phyloP scores from a whole-genome alignment of 345 rosid species.

The Boechera retrofracta region DNA sequence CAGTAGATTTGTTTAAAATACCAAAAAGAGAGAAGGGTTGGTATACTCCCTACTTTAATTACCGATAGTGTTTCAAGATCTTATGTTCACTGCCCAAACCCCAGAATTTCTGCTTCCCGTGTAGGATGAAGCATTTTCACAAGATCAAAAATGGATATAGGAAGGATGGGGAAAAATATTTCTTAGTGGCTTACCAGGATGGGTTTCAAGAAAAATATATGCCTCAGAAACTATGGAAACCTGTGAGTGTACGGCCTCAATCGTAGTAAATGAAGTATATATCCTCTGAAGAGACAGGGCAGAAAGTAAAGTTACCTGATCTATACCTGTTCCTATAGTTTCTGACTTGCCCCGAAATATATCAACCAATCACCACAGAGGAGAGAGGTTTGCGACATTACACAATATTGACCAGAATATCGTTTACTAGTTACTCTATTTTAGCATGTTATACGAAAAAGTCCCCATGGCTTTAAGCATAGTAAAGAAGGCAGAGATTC shows the following conservation, averaged over 20 bases:
- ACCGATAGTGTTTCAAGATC: conserved; percentile 64
- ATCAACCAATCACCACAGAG: conserved; percentile 42
- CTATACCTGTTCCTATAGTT: conserved; percentile 50
- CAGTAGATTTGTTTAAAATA: conserved; percentile 59
- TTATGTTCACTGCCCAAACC: conserved; percentile 59
- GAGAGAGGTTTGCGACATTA: conserved; percentile 36
- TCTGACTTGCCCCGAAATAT: conserved; percentile 49
- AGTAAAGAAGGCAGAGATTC: conserved; percentile 23
- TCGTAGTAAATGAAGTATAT: conserved; percentile 17
- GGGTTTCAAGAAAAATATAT: conserved; percentile 44
- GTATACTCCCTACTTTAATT: conserved; percentile 68
- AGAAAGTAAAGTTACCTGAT: conserved; percentile 56
- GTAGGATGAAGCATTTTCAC: conserved; percentile 60
- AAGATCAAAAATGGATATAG: conserved; percentile 49
- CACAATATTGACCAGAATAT: conserved; percentile 25
- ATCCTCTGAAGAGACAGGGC: conserved; percentile 31
- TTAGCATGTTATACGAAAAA: neutral
- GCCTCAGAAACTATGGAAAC: conserved; percentile 48
- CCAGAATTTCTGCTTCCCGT: conserved; percentile 55
- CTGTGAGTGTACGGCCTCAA: conserved; percentile 26
- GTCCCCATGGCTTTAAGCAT: conserved; percentile 8
- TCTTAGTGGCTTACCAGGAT: conserved; percentile 58
- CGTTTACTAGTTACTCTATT: conserved; percentile 25
- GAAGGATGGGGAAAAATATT: conserved; percentile 37
- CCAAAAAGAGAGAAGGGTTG: conserved; percentile 55